Conservation (phyloP, 2,329 filamentous ascomycete species). For the Neonectria faginata region DNA sequence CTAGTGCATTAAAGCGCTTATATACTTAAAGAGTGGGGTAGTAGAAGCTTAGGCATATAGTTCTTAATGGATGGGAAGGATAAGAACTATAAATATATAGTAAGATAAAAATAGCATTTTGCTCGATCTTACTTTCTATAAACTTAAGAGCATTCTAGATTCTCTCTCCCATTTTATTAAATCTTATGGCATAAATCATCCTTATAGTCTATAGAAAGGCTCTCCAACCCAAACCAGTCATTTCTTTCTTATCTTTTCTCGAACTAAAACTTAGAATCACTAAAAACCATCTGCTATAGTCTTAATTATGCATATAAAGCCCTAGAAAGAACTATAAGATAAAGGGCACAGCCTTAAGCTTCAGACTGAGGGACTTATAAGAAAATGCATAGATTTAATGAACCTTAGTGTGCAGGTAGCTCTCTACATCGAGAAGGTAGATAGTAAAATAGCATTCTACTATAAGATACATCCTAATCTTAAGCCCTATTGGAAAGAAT, state of each 20-base stretch:
- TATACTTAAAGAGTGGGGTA: background rate
- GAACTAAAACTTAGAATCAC: background rate
- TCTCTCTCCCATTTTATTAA: background rate
- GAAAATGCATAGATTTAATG: background rate
- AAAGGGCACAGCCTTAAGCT: background rate
- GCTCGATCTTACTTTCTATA: background rate
- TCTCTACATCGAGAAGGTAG: conserved; percentile 1
- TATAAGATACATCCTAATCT: background rate
- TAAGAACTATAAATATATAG: background rate
- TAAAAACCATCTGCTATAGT: background rate
- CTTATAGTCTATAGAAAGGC: background rate
- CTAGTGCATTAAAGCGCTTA: background rate
- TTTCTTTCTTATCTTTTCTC: background rate
- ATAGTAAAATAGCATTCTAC: background rate
- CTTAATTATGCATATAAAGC: background rate
- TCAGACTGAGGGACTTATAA: background rate
- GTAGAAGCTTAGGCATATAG: background rate
- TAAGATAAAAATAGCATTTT: conserved; percentile 3
- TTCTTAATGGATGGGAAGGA: background rate
- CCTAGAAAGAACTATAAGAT: background rate
- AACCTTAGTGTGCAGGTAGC: background rate
- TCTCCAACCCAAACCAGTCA: background rate
- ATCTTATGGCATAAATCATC: background rate
- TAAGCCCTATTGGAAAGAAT: background rate
- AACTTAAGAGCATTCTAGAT: conserved; percentile 1